Percentiles rank a stretch among this genome's conserved stretches.
phyloP scores from a whole-genome alignment of 495 filamentous ascomycete species.

The Apodospora peruviana region DNA sequence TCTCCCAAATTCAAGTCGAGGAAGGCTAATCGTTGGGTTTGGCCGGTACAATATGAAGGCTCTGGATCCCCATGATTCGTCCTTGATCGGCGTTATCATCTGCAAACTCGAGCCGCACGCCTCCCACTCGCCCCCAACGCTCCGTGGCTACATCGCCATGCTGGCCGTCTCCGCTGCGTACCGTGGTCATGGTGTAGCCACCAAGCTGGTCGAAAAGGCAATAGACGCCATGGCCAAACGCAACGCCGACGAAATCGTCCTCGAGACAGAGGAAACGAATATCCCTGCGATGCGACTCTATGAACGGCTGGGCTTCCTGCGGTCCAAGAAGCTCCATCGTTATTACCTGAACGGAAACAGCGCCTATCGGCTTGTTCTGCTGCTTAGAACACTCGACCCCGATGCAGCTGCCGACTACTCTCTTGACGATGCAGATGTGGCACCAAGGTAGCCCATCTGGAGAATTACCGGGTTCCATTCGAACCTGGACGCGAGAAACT shows the following conservation, averaged over 20 bases:
- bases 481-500: no score
- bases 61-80: slow-evolving; percentile 50
- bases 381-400: slow-evolving; percentile 55
- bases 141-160: slow-evolving; percentile 98
- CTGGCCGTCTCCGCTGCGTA: slow-evolving; percentile 75
- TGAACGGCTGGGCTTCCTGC: slow-evolving; percentile 85
- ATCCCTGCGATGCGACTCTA: slow-evolving; percentile 88
- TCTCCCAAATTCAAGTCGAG: no score
- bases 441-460: slow-evolving; percentile 1
- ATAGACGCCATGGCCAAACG: slow-evolving; percentile 85
- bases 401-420: slow-evolving; percentile 20
- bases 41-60: no score
- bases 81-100: slow-evolving; percentile 81
- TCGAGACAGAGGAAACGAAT: slow-evolving; percentile 97
- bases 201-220: slow-evolving; percentile 78
- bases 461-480: no score
- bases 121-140: slow-evolving; percentile 59
- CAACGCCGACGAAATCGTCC: slow-evolving; percentile 87
- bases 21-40: no score
- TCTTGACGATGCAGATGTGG: slow-evolving; percentile 16
- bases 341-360: slow-evolving; percentile 98
- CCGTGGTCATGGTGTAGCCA: slow-evolving; percentile 85
- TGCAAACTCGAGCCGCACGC: slow-evolving; percentile 90
- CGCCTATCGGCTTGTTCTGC: slow-evolving; percentile 81
- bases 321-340: slow-evolving; percentile 87